phyloP scores from a whole-genome alignment of 768 basidiomycete species.

The Mycena leptocephala region DNA sequence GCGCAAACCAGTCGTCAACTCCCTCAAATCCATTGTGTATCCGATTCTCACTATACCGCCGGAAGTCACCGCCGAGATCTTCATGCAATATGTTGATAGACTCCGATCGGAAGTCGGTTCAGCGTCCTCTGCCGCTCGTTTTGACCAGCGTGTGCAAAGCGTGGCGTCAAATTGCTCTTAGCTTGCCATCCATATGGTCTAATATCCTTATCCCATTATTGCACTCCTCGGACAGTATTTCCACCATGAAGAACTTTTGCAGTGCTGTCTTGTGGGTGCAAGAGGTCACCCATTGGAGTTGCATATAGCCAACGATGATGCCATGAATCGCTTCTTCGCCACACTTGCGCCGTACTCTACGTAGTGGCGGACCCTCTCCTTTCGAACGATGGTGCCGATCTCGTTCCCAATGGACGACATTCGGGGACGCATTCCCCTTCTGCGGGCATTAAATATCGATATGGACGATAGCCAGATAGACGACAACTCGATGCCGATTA shows the following conservation, averaged over 20 bases:
- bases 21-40: conserved; percentile 9
- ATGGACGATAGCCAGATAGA: no score
- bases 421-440: background rate
- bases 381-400: background rate
- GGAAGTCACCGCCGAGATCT: conserved; percentile 14
- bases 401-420: background rate
- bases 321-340: no score
- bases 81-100: background rate
- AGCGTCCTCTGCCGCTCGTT: background rate
- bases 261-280: background rate
- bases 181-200: background rate
- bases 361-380: background rate
- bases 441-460: background rate
- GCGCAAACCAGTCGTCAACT: background rate
- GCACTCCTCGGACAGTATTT: background rate
- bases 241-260: background rate
- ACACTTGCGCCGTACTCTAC: background rate
- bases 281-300: no score
- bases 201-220: background rate
- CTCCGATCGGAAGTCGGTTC: background rate
- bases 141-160: background rate
- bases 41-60: background rate
- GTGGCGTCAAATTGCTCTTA: background rate
- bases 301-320: no score
- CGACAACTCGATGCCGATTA: background rate